phyloP scores from a whole-genome alignment of 345 rosid species.

The Populus alba region DNA sequence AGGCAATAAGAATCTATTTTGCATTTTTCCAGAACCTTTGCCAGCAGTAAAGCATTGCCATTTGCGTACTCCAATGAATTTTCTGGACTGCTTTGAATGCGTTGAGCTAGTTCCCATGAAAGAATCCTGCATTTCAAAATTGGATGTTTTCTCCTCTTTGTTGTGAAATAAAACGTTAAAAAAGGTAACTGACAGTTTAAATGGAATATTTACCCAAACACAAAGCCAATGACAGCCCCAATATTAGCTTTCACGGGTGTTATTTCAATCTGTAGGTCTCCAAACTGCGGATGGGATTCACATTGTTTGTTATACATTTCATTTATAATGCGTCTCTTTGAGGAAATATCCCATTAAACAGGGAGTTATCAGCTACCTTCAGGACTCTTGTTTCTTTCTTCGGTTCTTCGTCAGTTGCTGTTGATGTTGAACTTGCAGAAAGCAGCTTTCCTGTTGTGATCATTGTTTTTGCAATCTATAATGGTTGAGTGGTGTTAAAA shows the following conservation, averaged over 20 bases:
- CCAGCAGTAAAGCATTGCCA: slow-evolving; percentile 78
- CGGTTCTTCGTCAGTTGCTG: slow-evolving; percentile 36
- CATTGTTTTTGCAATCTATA: slow-evolving; percentile 84
- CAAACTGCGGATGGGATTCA: slow-evolving; percentile 55
- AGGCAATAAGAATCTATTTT: neutral
- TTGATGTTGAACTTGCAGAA: slow-evolving; percentile 42
- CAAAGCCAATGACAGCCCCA: slow-evolving; percentile 66
- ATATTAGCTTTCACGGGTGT: slow-evolving; percentile 67
- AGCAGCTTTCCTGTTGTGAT: slow-evolving; percentile 57
- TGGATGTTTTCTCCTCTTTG: neutral
- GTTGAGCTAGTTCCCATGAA: slow-evolving; percentile 78
- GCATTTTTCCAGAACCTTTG: slow-evolving; percentile 48
- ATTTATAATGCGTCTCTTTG: neutral
- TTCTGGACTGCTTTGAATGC: slow-evolving; percentile 72
- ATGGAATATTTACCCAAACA: slow-evolving; percentile 59
- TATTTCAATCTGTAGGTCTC: slow-evolving; percentile 82
- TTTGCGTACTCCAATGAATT: slow-evolving; percentile 83
- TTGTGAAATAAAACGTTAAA: neutral
- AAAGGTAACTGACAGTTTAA: slow-evolving; percentile 1
- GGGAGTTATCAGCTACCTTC: slow-evolving; percentile 48
- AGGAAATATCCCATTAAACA: slow-evolving; percentile 1
- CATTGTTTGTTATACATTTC: neutral
- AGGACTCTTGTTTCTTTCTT: slow-evolving; percentile 51
- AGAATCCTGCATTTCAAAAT: slow-evolving; percentile 52
- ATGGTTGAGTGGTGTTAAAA: neutral